Evolutionary conservation across 371 early-diverging fungal species (phyloP).

Genomic region (Mortierella sp.): DNA sequence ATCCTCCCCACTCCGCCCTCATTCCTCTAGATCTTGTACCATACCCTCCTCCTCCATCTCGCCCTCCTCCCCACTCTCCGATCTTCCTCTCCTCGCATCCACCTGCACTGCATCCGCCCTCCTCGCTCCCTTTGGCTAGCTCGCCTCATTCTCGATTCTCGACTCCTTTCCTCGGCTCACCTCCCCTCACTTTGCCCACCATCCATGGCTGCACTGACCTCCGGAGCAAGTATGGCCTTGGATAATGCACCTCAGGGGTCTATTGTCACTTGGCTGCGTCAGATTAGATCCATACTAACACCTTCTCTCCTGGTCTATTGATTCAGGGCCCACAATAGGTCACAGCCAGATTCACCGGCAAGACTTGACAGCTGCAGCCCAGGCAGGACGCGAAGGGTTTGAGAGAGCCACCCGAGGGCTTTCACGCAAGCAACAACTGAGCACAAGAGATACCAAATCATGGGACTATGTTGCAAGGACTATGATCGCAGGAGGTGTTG

Average conservation of each 20-base stretch:
- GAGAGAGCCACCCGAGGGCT: neutral
- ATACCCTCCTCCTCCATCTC: neutral
- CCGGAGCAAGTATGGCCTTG: neutral
- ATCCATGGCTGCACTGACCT: neutral
- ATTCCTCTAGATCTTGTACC: neutral
- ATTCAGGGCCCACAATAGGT: no score
- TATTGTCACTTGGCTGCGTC: neutral
- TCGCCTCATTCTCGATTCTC: neutral
- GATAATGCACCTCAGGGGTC: neutral
- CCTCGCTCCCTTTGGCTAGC: no score
- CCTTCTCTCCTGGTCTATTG: no score
- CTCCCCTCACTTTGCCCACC: neutral
- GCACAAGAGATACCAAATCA: conserved; percentile 20
- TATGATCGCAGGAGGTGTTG: conserved; percentile 48
- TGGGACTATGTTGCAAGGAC: conserved; percentile 32
- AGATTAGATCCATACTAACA: no score
- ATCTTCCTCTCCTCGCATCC: no score
- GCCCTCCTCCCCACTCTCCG: neutral
- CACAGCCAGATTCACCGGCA: no score
- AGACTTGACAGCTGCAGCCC: no score
- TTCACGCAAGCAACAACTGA: neutral
- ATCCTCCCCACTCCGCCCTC: neutral
- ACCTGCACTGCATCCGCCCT: no score
- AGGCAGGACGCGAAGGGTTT: neutral
- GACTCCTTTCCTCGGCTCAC: neutral